Conservation (phyloP, 495 filamentous ascomycete species). For the Aspergillus kassunensis region DNA sequence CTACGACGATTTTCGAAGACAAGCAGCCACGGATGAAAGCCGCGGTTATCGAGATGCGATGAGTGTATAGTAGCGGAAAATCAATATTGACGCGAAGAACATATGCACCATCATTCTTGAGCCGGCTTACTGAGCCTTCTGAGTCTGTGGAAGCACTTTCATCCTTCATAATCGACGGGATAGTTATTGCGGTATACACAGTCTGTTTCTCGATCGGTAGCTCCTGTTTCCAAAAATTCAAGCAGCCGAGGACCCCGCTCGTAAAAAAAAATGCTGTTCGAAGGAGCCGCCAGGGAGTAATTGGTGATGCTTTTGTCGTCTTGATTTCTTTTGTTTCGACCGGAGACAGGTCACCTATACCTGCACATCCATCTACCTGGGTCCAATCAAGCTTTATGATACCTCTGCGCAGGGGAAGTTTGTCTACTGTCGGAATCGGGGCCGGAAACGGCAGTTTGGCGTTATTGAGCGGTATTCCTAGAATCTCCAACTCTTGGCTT, state of each 20-base stretch:
- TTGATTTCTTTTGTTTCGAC: not conserved
- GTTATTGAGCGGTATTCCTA: slow-evolving; percentile 4
- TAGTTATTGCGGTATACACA: not conserved
- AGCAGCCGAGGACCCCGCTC: not conserved
- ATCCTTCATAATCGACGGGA: not conserved
- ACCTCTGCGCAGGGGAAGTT: slow-evolving; percentile 8
- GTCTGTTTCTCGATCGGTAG: not conserved
- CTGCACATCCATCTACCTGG: not conserved
- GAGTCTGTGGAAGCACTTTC: not conserved
- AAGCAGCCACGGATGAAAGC: not conserved
- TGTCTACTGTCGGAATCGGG: slow-evolving; percentile 13
- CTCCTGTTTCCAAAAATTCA: not conserved
- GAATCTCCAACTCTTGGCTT: not conserved
- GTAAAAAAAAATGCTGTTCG: not conserved
- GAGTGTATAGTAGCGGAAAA: not conserved
- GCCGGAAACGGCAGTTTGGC: slow-evolving; percentile 12
- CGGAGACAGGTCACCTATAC: not conserved
- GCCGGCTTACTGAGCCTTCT: not conserved
- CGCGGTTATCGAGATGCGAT: not conserved
- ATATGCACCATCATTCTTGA: not conserved
- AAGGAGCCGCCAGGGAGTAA: not conserved
- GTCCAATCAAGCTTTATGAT: not conserved
- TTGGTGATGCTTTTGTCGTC: not conserved
- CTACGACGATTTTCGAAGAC: not conserved
- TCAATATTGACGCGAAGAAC: not conserved